phyloP scores from a whole-genome alignment of 2,329 filamentous ascomycete species.

The Xylariaceae sp. region DNA sequence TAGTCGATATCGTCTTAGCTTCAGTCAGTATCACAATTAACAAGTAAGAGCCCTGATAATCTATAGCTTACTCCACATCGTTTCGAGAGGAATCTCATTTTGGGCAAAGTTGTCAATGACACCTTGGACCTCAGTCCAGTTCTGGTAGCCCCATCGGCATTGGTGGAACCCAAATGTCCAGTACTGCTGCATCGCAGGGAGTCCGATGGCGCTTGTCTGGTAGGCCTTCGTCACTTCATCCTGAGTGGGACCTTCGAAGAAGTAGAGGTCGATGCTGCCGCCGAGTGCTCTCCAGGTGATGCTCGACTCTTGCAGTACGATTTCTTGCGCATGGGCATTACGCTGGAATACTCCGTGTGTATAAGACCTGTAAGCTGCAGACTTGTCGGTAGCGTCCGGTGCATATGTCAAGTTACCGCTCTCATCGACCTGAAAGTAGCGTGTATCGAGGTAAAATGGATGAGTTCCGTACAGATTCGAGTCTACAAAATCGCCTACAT shows the following conservation, averaged over 20 bases:
- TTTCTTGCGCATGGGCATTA: slow-evolving; percentile 73
- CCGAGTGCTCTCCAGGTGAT: slow-evolving; percentile 73
- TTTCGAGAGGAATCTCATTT: slow-evolving; percentile 66
- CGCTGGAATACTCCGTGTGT: slow-evolving; percentile 76
- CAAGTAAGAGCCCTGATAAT: slow-evolving; percentile 23
- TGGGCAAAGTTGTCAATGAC: slow-evolving; percentile 64
- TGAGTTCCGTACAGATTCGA: slow-evolving; percentile 73
- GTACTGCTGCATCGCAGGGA: slow-evolving; percentile 77
- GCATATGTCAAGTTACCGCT: slow-evolving; percentile 49
- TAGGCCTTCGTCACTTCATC: slow-evolving; percentile 68
- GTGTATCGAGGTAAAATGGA: slow-evolving; percentile 74
- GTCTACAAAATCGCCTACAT: slow-evolving; percentile 62
- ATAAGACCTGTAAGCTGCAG: slow-evolving; percentile 57
- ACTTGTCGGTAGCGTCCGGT: slow-evolving; percentile 49
- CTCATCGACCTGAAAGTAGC: slow-evolving; percentile 60
- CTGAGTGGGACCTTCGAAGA: slow-evolving; percentile 69
- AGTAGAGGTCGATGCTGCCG: slow-evolving; percentile 74
- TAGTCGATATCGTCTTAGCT: slow-evolving; percentile 64
- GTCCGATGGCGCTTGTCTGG: slow-evolving; percentile 60
- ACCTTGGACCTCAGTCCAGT: slow-evolving; percentile 64
- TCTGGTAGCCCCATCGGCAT: slow-evolving; percentile 77
- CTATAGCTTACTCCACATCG: slow-evolving; percentile 54
- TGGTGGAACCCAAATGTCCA: slow-evolving; percentile 80
- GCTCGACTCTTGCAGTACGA: slow-evolving; percentile 59
- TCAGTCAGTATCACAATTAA: slow-evolving; percentile 36